Conservation (phyloP, 2,329 filamentous ascomycete species). For the Aspergillus quadrilineatus region DNA sequence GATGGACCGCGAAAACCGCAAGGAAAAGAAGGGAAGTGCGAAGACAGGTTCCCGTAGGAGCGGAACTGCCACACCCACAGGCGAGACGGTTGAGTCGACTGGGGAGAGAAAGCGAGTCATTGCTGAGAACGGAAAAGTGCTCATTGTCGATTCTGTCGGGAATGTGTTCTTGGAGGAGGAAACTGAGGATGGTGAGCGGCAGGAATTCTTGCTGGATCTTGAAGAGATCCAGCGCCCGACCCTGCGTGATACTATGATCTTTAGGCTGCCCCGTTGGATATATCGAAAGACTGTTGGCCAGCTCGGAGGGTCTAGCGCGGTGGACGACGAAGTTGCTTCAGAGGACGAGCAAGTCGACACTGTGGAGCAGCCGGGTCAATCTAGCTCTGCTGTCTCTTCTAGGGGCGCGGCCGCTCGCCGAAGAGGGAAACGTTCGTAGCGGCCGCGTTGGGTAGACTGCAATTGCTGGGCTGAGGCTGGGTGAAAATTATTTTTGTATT, state of each 20-base stretch:
- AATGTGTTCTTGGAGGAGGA: conserved; percentile 95
- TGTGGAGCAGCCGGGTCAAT: conserved; percentile 24
- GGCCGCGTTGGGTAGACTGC: conserved; percentile 18
- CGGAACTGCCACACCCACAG: conserved; percentile 54
- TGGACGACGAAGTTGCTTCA: conserved; percentile 5
- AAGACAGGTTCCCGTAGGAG: conserved; percentile 34
- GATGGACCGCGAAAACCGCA: conserved; percentile 75
- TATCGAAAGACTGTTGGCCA: conserved; percentile 53
- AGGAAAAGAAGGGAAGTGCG: conserved; percentile 56
- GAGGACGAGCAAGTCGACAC: conserved; percentile 25
- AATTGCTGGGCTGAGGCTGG: not conserved
- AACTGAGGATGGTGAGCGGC: conserved; percentile 77
- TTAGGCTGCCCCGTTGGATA: conserved; percentile 72
- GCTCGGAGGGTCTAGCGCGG: conserved; percentile 20
- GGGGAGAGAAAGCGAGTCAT: conserved; percentile 84
- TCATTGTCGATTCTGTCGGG: conserved; percentile 87
- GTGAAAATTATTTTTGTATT: not conserved
- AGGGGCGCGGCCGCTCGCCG: conserved; percentile 24
- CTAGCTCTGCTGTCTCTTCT: conserved; percentile 26
- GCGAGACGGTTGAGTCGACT: conserved; percentile 58
- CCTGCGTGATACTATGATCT: conserved; percentile 77
- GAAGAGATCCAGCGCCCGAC: conserved; percentile 77
- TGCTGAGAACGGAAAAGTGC: conserved; percentile 90
- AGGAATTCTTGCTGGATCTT: conserved; percentile 86
- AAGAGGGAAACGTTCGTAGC: conserved; percentile 32